phyloP scores from a whole-genome alignment of 306 rosid genomes.

The Prunus fruticosa region DNA sequence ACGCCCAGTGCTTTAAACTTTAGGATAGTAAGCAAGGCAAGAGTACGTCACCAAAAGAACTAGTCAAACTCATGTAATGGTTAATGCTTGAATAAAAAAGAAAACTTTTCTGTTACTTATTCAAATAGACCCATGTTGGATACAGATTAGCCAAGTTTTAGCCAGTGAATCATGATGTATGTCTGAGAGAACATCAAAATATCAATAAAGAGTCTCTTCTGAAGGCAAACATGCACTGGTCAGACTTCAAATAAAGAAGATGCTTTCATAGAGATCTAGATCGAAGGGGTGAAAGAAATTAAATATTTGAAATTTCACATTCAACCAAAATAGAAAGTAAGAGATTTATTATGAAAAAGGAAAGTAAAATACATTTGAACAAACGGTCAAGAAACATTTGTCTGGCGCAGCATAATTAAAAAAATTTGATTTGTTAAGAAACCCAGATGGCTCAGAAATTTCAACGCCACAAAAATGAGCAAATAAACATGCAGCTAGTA shows the following conservation, averaged over 20 bases:
- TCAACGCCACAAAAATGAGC: neutral
- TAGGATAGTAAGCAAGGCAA: conserved; percentile 2
- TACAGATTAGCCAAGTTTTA: neutral
- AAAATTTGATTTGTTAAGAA: neutral
- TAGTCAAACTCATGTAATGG: neutral
- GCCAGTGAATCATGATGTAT: neutral
- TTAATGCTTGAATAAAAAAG: neutral
- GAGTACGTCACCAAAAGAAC: neutral
- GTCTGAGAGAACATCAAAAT: neutral
- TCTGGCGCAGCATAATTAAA: neutral
- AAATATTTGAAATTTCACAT: neutral
- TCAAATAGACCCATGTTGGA: neutral
- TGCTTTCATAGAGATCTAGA: neutral
- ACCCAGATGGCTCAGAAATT: conserved; percentile 10
- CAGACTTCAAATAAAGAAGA: neutral
- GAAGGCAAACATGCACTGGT: neutral
- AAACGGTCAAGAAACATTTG: neutral
- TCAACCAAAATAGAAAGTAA: neutral
- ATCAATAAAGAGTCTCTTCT: conserved; percentile 1
- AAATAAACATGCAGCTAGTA: neutral
- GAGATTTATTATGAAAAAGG: neutral
- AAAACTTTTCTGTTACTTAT: neutral
- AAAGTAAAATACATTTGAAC: neutral
- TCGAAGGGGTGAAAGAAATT: neutral
- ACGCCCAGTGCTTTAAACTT: neutral